Evolutionary conservation across 306 rosid genomes (phyloP).

Genomic region (Medicago arabica): DNA sequence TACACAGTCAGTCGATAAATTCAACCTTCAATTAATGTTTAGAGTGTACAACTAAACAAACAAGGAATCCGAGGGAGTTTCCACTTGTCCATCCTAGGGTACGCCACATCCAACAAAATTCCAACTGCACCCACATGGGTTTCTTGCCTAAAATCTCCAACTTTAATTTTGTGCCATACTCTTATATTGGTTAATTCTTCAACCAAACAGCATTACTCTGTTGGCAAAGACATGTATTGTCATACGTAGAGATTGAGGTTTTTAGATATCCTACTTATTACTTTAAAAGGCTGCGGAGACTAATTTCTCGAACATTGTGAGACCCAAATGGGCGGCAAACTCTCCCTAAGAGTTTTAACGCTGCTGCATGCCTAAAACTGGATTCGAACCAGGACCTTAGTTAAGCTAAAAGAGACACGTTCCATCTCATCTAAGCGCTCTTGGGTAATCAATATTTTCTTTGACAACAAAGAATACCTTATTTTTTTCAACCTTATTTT

Average conservation of each 20-base stretch:
- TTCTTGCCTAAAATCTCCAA: constrained; percentile 5
- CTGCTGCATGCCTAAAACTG: no score
- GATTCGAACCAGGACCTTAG: no score
- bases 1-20: not conserved
- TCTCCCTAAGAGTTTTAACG: no score
- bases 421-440: no score
- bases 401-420: no score
- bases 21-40: not conserved
- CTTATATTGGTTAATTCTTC: not conserved
- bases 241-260: no score
- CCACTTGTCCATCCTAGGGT: constrained; percentile 42
- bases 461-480: not conserved
- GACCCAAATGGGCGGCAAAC: no score
- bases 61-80: constrained; percentile 59
- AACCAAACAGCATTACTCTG: no score
- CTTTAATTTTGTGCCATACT: constrained; percentile 1
- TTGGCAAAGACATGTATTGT: no score
- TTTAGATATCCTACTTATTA: no score
- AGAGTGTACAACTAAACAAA: not conserved
- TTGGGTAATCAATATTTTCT: not conserved
- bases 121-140: constrained; percentile 46
- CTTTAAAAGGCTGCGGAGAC: no score
- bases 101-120: constrained; percentile 38
- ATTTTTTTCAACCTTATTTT: not conserved
- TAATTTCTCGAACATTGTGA: no score